Evolutionary conservation across 192 early-diverging fungal species (phyloP).

Genomic region (Podila horticola): DNA sequence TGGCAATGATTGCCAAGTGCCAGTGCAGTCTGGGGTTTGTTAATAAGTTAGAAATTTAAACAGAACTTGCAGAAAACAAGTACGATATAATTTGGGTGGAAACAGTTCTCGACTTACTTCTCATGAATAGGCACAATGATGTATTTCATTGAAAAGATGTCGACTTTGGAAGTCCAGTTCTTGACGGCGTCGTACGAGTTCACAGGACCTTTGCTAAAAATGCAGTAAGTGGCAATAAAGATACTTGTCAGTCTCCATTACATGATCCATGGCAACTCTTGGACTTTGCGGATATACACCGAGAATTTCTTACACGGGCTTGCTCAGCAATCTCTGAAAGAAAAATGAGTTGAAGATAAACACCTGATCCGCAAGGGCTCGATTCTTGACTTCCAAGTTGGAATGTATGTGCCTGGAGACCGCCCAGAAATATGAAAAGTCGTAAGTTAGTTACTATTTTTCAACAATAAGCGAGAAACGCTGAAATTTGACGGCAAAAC

Average conservation of each 20-base stretch:
- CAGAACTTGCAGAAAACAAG: not conserved
- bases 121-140: conserved; percentile 92
- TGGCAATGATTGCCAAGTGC: conserved; percentile 86
- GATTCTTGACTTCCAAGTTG: conserved; percentile 46
- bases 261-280: not conserved
- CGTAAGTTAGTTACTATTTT: no score
- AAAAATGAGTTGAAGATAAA: conserved; percentile 91
- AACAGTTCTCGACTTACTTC: conserved; percentile 57
- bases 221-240: not conserved
- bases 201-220: conserved; percentile 37
- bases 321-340: conserved; percentile 74
- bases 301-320: conserved; percentile 27
- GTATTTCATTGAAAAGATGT: conserved; percentile 81
- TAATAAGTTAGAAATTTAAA: not conserved
- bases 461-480: not conserved
- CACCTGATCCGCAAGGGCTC: conserved; percentile 61
- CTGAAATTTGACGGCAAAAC: not conserved
- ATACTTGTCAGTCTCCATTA: not conserved
- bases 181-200: conserved; percentile 72
- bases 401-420: conserved; percentile 36
- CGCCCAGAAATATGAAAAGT: not conserved
- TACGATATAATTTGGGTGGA: no score
- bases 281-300: not conserved
- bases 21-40: conserved; percentile 71
- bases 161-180: conserved; percentile 80